These are phyloP conservation scores for Tuber melanosporum DNA, from an alignment of 495 filamentous ascomycete species.

Conservation along the genomic window DNA sequence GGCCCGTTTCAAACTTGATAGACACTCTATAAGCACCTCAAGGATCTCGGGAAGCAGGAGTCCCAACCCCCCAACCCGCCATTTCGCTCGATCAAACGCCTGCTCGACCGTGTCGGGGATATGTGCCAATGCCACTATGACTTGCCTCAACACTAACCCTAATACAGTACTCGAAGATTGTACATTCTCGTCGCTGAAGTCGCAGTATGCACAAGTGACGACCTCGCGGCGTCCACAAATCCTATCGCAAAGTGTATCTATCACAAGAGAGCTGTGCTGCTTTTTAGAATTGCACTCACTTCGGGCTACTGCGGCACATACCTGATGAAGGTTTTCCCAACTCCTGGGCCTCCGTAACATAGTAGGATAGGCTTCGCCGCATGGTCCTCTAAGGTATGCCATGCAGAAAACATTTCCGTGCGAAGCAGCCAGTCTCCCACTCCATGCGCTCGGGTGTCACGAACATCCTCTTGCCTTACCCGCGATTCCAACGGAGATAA, in stretches of 20 bases:
- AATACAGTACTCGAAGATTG: background rate
- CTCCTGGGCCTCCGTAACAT: no score
- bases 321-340: no score
- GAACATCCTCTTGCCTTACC: no score
- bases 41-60: background rate
- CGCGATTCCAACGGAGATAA: no score
- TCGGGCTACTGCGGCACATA: no score
- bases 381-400: no score
- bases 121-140: background rate
- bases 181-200: background rate
- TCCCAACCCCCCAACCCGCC: background rate
- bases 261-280: background rate
- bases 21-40: background rate
- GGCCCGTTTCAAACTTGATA: background rate
- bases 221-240: background rate
- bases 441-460: no score
- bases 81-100: background rate
- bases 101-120: background rate
- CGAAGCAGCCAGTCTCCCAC: no score
- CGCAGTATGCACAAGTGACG: background rate
- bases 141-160: background rate
- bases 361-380: no score
- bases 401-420: no score
- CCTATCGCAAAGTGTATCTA: background rate
- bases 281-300: no score